Base-by-base conservation (phyloP, 768 basidiomycete species). In the Hypsizygus marmoreus region DNA sequence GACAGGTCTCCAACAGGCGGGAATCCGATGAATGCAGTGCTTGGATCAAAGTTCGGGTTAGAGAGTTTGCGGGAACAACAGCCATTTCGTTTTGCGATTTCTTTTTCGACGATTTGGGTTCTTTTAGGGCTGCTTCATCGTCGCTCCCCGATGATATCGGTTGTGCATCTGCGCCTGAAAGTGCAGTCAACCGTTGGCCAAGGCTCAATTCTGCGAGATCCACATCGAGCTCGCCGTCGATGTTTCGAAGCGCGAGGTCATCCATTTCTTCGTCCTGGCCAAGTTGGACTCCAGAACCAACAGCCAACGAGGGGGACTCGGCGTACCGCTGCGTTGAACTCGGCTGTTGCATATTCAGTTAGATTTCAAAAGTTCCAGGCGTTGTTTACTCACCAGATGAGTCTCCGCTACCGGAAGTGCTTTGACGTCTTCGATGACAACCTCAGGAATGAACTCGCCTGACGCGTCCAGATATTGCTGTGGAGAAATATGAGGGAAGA, bases 1-100 rank as follows among this genome's bases (percentile, higher is more conserved):
- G 69, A 68, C 94, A 95, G 19, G 86, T 86, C 61, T 97, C 91
- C 49, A 98, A 70, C 28, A 98, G 72, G 8, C 82, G 81, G 2
- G 88, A 80, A 71, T 99, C 97, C 14, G 89, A 86, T 1, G 97
- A 97, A 64, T 99, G 97, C 20, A 99, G 70, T 0, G 97, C 95
- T 69, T 99, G 97, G 47, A 95, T 90, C 38, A 99, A 77, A 20
- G 95, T 95, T 44, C 93, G 86, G 20, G 95, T 91, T 48, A 98
- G 78, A 0, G 95, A 95, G 53, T 86, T 83, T 1, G 91, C 83
- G 28, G 94, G 90, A 14, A 84, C 73, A 30, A 76, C 65, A n/a
- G 72, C 59, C 6, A 62, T 59, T 10, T 71, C 69, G 16, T 57
- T 33, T 32, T 64, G 62, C 17, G 50, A 49, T 49, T 59, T 68